These are phyloP conservation scores for Lotus japonicus DNA, from an alignment of 306 rosid species.

Conservation along the genomic window DNA sequence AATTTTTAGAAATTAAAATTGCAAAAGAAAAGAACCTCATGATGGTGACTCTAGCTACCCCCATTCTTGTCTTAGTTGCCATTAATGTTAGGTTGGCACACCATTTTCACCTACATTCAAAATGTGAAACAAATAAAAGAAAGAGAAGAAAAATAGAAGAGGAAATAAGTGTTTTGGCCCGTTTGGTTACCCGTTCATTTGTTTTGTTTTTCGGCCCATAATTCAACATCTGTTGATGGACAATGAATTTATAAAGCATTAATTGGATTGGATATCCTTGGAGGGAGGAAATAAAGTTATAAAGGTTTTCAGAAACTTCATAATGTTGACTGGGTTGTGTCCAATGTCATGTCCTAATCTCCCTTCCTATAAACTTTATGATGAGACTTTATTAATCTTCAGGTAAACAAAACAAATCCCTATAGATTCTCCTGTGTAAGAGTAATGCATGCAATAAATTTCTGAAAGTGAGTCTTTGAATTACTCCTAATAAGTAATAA, in stretches of 20 bases:
- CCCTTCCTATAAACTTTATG: not conserved
- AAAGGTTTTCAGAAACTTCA: not conserved
- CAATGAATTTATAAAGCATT: not conserved
- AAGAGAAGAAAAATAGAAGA: too few relatives aligned
- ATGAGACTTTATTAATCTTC: not conserved
- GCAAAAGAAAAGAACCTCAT: too few relatives aligned
- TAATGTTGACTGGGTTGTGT: not conserved
- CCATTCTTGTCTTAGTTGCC: too few relatives aligned
- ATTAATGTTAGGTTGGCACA: too few relatives aligned
- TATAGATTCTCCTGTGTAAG: not conserved
- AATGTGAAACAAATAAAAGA: too few relatives aligned
- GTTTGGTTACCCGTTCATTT: too few relatives aligned
- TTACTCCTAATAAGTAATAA: not conserved
- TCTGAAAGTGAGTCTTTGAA: not conserved
- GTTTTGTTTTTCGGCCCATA: too few relatives aligned
- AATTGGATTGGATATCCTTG: not conserved
- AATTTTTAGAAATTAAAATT: too few relatives aligned
- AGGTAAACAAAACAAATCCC: not conserved
- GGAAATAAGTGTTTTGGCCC: too few relatives aligned
- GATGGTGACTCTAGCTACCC: too few relatives aligned
- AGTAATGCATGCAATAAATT: not conserved
- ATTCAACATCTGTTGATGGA: not conserved
- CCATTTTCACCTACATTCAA: too few relatives aligned
- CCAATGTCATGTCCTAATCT: slow-evolving; percentile 15
- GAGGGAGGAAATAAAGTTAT: not conserved